Conservation (phyloP, 768 basidiomycete species). For the Austroboletus festivus region DNA sequence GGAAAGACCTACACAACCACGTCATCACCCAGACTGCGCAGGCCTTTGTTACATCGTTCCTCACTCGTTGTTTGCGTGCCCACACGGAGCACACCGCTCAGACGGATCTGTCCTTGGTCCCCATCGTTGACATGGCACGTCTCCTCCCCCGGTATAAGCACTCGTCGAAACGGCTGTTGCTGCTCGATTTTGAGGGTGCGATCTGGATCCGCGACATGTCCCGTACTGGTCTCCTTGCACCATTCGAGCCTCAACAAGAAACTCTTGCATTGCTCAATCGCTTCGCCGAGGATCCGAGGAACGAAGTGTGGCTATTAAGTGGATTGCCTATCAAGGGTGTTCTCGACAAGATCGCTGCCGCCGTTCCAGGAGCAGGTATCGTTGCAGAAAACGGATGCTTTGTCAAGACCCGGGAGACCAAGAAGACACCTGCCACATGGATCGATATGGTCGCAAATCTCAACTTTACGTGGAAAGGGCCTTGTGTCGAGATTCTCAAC, state of each 20-base stretch:
- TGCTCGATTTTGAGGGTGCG: constrained; percentile 79
- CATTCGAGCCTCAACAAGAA: constrained; percentile 39
- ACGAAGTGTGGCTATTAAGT: constrained; percentile 82
- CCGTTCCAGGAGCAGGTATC: constrained; percentile 68
- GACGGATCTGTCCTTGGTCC: constrained; percentile 33
- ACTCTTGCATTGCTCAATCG: constrained; percentile 49
- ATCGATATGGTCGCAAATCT: constrained; percentile 76
- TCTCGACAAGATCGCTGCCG: constrained; percentile 58
- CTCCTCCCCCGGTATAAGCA: constrained; percentile 66
- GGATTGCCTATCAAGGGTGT: constrained; percentile 63
- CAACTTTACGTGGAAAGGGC: too few species aligned
- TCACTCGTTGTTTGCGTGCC: constrained; percentile 69
- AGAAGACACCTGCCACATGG: constrained; percentile 49
- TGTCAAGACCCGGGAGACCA: constrained; percentile 51
- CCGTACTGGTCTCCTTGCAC: constrained; percentile 39
- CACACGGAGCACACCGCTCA: constrained; percentile 58
- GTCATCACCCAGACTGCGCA: constrained; percentile 87
- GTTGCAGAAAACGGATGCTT: constrained; percentile 93
- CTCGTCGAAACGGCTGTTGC: constrained; percentile 58
- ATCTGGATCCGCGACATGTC: constrained; percentile 50
- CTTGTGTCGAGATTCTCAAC: constrained; percentile 72
- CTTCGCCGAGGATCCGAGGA: constrained; percentile 60
- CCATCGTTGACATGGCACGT: too few species aligned
- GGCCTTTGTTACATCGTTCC: constrained; percentile 75
- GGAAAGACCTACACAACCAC: constrained; percentile 85